phyloP scores from a whole-genome alignment of 768 basidiomycete species.

The Lactarius hengduanensis region DNA sequence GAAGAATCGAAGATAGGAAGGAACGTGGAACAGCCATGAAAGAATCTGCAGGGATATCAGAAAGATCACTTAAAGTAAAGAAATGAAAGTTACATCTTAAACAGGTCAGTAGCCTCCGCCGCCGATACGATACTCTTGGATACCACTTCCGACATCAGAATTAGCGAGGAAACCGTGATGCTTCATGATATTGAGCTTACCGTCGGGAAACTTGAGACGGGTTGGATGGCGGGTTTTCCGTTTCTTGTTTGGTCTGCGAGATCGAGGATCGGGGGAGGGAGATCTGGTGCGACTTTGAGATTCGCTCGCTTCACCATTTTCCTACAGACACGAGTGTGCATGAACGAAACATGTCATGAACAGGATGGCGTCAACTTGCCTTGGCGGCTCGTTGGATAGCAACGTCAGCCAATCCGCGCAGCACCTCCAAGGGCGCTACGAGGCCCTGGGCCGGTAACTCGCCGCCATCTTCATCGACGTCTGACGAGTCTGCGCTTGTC shows the following conservation, averaged over 20 bases:
- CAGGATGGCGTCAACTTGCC: constrained; percentile 41
- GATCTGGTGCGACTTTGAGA: constrained; percentile 73
- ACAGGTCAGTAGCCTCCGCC: constrained; percentile 80
- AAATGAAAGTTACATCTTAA: constrained; percentile 63
- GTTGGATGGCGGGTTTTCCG: constrained; percentile 65
- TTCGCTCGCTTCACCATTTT: constrained; percentile 76
- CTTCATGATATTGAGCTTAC: constrained; percentile 39
- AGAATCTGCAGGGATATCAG: constrained; percentile 57
- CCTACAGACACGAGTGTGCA: constrained; percentile 41
- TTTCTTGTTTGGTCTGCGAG: constrained; percentile 65
- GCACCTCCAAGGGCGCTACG: constrained; percentile 84
- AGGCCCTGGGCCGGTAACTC: constrained; percentile 80
- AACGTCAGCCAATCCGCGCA: constrained; percentile 77
- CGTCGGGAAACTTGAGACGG: constrained; percentile 73
- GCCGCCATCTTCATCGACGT: constrained; percentile 81
- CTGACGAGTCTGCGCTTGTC: constrained; percentile 79
- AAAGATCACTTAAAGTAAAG: constrained; percentile 21
- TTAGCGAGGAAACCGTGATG: constrained; percentile 11
- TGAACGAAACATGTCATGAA: background rate
- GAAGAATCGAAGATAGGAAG: constrained; percentile 82
- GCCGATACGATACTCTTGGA: constrained; percentile 81
- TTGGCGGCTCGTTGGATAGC: constrained; percentile 77
- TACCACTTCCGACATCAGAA: constrained; percentile 53
- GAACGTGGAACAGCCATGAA: constrained; percentile 89
- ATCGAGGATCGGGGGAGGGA: constrained; percentile 63